phyloP scores from a whole-genome alignment of 2,329 filamentous ascomycete species.

The Talaromyces rugulosus region DNA sequence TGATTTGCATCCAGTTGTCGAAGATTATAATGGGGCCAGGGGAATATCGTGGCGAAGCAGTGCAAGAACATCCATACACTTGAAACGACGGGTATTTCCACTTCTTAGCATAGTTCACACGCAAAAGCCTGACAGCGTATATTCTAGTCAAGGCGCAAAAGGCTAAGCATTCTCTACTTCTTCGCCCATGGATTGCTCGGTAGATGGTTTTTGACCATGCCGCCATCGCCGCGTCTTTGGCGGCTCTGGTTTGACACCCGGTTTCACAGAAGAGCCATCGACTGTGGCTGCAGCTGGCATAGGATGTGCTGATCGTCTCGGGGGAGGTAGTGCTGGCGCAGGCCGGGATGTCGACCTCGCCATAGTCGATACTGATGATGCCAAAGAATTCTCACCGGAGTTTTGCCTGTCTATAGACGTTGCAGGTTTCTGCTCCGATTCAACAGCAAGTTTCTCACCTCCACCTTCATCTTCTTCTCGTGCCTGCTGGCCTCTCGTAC shows the following conservation, averaged over 20 bases:
- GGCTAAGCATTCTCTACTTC: background rate
- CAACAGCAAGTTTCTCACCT: slow-evolving; percentile 24
- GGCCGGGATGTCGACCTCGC: slow-evolving; percentile 31
- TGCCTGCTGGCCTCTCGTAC: slow-evolving; percentile 37
- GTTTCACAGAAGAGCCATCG: background rate
- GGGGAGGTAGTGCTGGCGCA: slow-evolving; percentile 39
- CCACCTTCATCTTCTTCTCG: slow-evolving; percentile 28
- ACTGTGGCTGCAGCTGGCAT: slow-evolving; percentile 6
- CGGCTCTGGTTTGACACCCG: slow-evolving; percentile 29
- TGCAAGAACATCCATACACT: background rate
- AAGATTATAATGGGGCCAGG: background rate
- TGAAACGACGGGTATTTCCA: background rate
- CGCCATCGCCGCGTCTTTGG: slow-evolving; percentile 41
- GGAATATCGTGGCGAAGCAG: background rate
- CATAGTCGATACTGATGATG: slow-evolving; percentile 15
- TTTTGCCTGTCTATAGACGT: slow-evolving; percentile 5
- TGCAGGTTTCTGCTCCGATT: slow-evolving; percentile 13
- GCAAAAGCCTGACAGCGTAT: background rate
- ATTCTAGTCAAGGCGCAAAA: background rate
- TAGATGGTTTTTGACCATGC: slow-evolving; percentile 23
- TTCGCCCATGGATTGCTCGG: slow-evolving; percentile 10
- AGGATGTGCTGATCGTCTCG: slow-evolving; percentile 28
- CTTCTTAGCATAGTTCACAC: background rate
- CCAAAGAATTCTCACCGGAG: slow-evolving; percentile 1
- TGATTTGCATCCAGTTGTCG: background rate